Evolutionary conservation across 2,329 filamentous ascomycete genomes (phyloP).

Genomic region (Paraconiothyrium brasiliense): DNA sequence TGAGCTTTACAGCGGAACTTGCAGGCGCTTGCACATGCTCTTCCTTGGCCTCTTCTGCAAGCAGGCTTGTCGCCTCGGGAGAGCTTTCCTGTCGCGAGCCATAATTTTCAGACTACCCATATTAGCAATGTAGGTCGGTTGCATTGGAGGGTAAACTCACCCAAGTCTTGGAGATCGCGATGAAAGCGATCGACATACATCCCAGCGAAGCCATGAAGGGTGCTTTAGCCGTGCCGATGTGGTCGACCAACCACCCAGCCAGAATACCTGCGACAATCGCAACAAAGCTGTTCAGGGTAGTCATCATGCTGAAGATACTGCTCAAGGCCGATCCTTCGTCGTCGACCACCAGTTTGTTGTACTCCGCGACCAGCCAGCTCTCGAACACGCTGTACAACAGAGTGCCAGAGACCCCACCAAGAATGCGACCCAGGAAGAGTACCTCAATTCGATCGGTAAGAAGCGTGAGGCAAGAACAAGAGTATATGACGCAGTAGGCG

Average conservation of each 20-base stretch:
- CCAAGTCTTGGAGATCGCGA: conserved; percentile 61
- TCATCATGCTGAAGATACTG: conserved; percentile 65
- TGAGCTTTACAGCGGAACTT: conserved; percentile 35
- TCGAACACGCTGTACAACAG: conserved; percentile 69
- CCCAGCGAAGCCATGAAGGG: conserved; percentile 61
- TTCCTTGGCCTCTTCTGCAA: conserved; percentile 40
- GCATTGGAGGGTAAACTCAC: conserved; percentile 45
- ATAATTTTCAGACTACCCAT: conserved; percentile 60
- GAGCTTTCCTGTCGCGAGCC: conserved; percentile 43
- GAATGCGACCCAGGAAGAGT: conserved; percentile 62
- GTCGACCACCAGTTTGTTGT: conserved; percentile 57
- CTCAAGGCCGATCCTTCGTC: conserved; percentile 58
- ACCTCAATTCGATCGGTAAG: conserved; percentile 57
- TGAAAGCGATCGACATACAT: conserved; percentile 56
- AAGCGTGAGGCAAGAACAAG: conserved; percentile 63
- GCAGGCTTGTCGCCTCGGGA: conserved; percentile 32
- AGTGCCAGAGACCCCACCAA: conserved; percentile 66
- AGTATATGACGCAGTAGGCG: conserved; percentile 64
- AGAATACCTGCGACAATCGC: conserved; percentile 64
- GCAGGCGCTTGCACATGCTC: conserved; percentile 24
- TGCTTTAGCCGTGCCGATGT: conserved; percentile 59
- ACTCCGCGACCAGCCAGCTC: conserved; percentile 70
- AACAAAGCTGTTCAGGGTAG: conserved; percentile 54
- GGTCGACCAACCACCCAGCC: conserved; percentile 61
- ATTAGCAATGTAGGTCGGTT: conserved; percentile 16